Base-by-base conservation (phyloP, 208 protist genomes). In the Leishmania turanica region DNA sequence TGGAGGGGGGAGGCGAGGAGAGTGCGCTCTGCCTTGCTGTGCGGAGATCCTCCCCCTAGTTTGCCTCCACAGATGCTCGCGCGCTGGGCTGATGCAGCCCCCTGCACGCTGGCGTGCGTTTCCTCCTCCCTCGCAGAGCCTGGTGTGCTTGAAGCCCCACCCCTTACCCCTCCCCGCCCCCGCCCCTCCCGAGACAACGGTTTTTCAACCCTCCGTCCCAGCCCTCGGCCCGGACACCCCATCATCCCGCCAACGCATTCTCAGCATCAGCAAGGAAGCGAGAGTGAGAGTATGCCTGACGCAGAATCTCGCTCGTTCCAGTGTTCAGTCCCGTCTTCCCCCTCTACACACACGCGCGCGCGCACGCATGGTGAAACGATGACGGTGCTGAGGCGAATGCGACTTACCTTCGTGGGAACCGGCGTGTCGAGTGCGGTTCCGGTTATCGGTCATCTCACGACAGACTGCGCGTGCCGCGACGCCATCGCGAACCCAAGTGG, bases 351-450 rank as follows among this genome's bases (percentile, higher is more conserved):
- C 71, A 75, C 31, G 0, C 31, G 21, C n/a, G 40, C 49, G 40
- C 19, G 21, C 71, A 76, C 27, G 15, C 47, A 2, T 65, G 34
- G 19, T 49, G 45, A 49, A 31, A 27, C 24, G 8, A 51, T 66
- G 74, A 31, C 13, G 56, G 13, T 13, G 31, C 31, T 34, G 34
- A 31, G 1, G 56, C 53, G 53, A 17, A 85, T 89, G 81, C 73
- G 78, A 27, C 78, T 89, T 21, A 85, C 82, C 8, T 89, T 97
- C 90, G 91, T 97, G 0, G 93, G 93, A 0, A 91, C 90, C 0
- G 95, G 95, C 56, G 93, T 92, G n/a, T 96, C 93, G 19, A 92
- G 88, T 49, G 95, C 84, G 17, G 86, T 97, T 31, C 95, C 95
- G 0, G 95, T 96, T 17, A 96, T 96, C 87, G 95, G 95, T 4